Conservation (phyloP, 345 rosid species). For the Limnanthes douglasii region DNA sequence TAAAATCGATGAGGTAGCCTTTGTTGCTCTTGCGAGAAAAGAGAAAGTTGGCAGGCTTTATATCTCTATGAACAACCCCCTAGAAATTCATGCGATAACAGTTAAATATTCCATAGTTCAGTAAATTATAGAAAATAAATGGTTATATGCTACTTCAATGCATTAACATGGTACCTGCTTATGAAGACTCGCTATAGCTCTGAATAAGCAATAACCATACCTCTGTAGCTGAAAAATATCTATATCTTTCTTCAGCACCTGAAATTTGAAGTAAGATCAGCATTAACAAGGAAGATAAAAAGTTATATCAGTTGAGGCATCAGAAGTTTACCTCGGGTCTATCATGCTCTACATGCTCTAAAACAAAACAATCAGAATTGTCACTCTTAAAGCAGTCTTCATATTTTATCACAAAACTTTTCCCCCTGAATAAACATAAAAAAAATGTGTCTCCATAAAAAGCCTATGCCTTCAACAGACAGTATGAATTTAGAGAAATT, state of each 20-base stretch:
- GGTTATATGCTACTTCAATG: no score
- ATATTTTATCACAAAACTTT: slow-evolving; percentile 57
- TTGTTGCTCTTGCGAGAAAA: slow-evolving; percentile 58
- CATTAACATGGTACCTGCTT: slow-evolving; percentile 49
- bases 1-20: slow-evolving; percentile 92
- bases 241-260: slow-evolving; percentile 64
- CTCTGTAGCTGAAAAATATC: slow-evolving; percentile 53
- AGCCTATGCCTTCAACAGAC: neutral
- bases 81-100: no score
- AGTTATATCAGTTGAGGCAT: neutral
- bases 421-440: slow-evolving; percentile 48
- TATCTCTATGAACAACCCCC: slow-evolving; percentile 94
- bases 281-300: slow-evolving; percentile 8
- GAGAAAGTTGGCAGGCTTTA: slow-evolving; percentile 95
- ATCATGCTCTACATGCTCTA: slow-evolving; percentile 86
- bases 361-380: slow-evolving; percentile 66
- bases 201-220: slow-evolving; percentile 84
- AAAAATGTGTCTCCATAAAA: slow-evolving; percentile 1
- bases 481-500: neutral
- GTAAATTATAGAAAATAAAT: no score
- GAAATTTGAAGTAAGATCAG: slow-evolving; percentile 7
- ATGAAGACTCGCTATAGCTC: slow-evolving; percentile 77
- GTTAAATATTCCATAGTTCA: no score
- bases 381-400: slow-evolving; percentile 70
- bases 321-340: slow-evolving; percentile 60